Percentiles rank a stretch among this genome's conserved stretches.
Evolutionary conservation across 1,284 basidiomycete genomes (phyloP).

Genomic region (Naganishia liquefaciens): DNA sequence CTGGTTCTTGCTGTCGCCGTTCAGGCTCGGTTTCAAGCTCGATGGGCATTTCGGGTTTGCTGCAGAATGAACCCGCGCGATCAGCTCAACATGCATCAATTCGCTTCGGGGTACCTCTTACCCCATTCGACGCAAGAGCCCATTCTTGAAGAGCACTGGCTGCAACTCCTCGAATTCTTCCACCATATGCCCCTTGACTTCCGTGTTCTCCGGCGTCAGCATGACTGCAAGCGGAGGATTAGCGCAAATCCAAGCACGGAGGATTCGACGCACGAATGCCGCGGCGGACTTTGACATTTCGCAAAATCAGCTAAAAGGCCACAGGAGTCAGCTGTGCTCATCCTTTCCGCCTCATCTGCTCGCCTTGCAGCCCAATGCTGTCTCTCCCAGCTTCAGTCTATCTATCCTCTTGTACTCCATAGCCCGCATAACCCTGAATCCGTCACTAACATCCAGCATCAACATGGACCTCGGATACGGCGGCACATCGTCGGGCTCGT

Average conservation of each 20-base stretch:
- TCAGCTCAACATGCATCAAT: not conserved
- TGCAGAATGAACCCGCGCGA: not conserved
- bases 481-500: conserved; percentile 42
- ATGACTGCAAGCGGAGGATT: conserved; percentile 38
- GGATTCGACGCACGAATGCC: conserved; percentile 38
- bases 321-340: not conserved
- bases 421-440: conserved; percentile 43
- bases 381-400: conserved; percentile 46
- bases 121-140: conserved; percentile 38
- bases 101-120: conserved; percentile 22
- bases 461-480: conserved; percentile 52
- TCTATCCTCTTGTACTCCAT: conserved; percentile 49
- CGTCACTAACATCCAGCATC: conserved; percentile 46
- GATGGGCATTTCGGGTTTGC: conserved; percentile 29
- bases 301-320: conserved; percentile 42
- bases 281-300: conserved; percentile 42
- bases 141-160: conserved; percentile 40
- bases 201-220: conserved; percentile 44
- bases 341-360: conserved; percentile 5
- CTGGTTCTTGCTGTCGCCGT: not conserved
- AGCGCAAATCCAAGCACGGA: not conserved
- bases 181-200: conserved; percentile 44
- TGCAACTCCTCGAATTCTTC: conserved; percentile 46
- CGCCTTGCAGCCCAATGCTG: conserved; percentile 50
- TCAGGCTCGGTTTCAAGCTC: conserved; percentile 7